These are phyloP conservation scores for Cercospora beticola DNA, from an alignment of 2,329 filamentous ascomycete species.

Conservation along the genomic window DNA sequence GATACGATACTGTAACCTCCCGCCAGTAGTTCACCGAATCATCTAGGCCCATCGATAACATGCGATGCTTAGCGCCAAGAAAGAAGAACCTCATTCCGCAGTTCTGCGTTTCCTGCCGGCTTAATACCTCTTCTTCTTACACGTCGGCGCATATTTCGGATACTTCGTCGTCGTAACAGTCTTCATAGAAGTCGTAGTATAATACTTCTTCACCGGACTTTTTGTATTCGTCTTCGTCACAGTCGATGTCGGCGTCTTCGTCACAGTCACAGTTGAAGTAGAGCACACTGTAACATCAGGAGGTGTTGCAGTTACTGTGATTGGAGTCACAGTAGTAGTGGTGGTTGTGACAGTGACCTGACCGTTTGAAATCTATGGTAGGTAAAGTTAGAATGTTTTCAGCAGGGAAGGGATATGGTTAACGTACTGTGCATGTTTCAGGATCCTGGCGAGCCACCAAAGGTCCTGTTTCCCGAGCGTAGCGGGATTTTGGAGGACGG, in stretches of 20 bases:
- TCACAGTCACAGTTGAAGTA: neutral
- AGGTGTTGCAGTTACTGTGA: neutral
- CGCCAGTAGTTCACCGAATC: too few relatives aligned
- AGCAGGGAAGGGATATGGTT: neutral
- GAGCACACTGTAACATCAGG: neutral
- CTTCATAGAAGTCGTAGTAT: neutral
- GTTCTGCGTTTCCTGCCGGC: too few relatives aligned
- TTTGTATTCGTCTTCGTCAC: neutral
- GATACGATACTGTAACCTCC: too few relatives aligned
- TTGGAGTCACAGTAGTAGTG: neutral
- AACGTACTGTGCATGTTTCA: neutral
- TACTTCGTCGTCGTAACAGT: neutral
- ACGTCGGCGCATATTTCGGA: neutral
- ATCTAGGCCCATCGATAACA: too few relatives aligned
- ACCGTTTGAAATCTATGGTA: neutral
- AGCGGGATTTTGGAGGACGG: neutral
- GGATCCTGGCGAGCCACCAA: neutral
- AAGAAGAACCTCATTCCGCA: too few relatives aligned
- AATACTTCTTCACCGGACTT: neutral
- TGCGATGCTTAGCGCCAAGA: too few relatives aligned
- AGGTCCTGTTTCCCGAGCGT: neutral
- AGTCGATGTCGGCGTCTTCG: neutral
- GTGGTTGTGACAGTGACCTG: neutral
- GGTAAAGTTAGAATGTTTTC: neutral
- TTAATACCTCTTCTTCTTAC: neutral